phyloP scores from a whole-genome alignment of 2,329 filamentous ascomycete genomes.

The Penicillium vulpinum region DNA sequence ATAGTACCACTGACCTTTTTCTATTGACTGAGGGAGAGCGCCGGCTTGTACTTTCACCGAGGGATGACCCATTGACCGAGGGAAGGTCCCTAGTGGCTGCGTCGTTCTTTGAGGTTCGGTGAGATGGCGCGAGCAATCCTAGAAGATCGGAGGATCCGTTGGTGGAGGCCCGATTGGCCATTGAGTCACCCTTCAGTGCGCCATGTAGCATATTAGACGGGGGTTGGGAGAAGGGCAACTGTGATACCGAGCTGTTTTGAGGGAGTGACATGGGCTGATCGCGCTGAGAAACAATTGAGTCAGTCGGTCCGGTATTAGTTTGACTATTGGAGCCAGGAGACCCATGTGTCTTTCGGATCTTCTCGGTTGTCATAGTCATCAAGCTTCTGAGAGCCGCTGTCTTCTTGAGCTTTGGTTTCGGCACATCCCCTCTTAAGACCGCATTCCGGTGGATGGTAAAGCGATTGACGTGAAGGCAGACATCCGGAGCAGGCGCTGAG shows the following conservation, averaged over 20 bases:
- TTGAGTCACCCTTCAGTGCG: background rate
- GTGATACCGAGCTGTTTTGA: constrained; percentile 3
- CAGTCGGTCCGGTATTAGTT: background rate
- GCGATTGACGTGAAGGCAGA: constrained; percentile 27
- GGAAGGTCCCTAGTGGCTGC: background rate
- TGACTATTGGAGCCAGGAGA: background rate
- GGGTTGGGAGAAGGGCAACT: constrained; percentile 17
- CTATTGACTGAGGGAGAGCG: background rate
- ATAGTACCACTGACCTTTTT: background rate
- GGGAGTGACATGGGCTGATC: constrained; percentile 3
- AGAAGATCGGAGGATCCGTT: constrained; percentile 11
- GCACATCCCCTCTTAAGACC: constrained; percentile 13
- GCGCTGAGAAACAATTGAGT: constrained; percentile 15
- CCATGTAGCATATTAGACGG: background rate
- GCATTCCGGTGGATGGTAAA: constrained; percentile 28
- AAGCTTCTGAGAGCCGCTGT: constrained; percentile 15
- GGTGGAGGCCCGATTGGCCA: background rate
- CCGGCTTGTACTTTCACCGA: background rate
- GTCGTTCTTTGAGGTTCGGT: background rate
- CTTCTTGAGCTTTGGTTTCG: constrained; percentile 24
- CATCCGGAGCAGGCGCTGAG: constrained; percentile 20
- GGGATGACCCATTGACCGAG: background rate
- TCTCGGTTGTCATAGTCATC: constrained; percentile 15
- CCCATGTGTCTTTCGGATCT: constrained; percentile 7
- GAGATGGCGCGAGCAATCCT: background rate